A percentile compares a stretch with the other conserved stretches of the same genome.
phyloP scores from a whole-genome alignment of 768 basidiomycete species.

The Cyclocybe cylindracea region DNA sequence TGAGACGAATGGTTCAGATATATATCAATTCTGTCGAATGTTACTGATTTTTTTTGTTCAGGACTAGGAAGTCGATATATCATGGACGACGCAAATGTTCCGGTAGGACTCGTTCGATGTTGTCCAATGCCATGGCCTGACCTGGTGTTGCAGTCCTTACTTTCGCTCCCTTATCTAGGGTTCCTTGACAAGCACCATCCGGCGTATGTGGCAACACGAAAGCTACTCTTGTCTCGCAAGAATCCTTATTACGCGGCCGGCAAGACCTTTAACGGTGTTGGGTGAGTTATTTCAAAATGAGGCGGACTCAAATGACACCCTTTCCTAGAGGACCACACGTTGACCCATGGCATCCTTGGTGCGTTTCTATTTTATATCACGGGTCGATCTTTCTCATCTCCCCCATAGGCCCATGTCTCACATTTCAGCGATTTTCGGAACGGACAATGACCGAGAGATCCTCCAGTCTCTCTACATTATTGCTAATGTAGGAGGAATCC shows the following conservation, averaged over 20 bases:
- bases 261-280: constrained; percentile 63
- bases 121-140: not conserved
- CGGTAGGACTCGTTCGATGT: constrained; percentile 42
- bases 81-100: constrained; percentile 88
- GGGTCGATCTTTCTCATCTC: not conserved
- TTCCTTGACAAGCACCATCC: constrained; percentile 64
- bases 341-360: constrained; percentile 73
- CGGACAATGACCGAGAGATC: constrained; percentile 73
- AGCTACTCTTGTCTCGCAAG: constrained; percentile 55
- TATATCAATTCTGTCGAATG: not conserved
- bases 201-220: constrained; percentile 64
- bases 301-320: not conserved
- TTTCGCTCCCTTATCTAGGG: constrained; percentile 78
- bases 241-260: constrained; percentile 76
- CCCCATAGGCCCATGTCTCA: constrained; percentile 74
- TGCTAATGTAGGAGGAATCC: constrained; percentile 55
- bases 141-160: constrained; percentile 51
- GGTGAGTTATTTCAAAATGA: constrained; percentile 42
- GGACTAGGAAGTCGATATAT: constrained; percentile 60
- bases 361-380: constrained; percentile 8
- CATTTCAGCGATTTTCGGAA: constrained; percentile 72
- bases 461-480: constrained; percentile 60
- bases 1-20: constrained; percentile 63
- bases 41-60: not conserved
- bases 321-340: constrained; percentile 73